Base-by-base conservation (phyloP, 768 basidiomycete species). In the Amyloporia xantha region DNA sequence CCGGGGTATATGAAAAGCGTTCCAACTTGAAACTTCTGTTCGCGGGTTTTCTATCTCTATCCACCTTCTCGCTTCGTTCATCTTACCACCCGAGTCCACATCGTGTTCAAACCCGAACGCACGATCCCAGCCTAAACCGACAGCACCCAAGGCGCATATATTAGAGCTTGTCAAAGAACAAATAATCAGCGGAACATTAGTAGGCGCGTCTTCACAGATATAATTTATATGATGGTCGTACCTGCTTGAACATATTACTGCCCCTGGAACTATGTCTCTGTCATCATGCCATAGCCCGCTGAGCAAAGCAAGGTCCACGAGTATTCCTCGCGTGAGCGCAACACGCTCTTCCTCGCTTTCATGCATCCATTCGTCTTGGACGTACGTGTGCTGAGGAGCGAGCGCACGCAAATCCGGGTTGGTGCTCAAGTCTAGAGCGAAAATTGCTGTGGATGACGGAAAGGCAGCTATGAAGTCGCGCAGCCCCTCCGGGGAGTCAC, bases 301-400 rank as follows among this genome's bases (percentile, higher is more conserved):
- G 21, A 85, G 51, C 58, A 86, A 51, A 10, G 85, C 84, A 51
- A 85, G 74, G 62, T 87, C 85, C 5, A 86, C 76, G 41, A 87
- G 60, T 71, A 81, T 77, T 1, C 84, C 85, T 41, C 69, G 71
- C 15, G 83, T 85, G 23, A 76, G 70, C n/a, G 57, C 58, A 13
- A 75, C 62, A 48, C 82, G 66, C 40, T 71, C 68, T 28, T 65
- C 65, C 6, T 63, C 49, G n/a, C 63, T 56, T 19, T 78, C 55
- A 36, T 58, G 48, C 43, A 71, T 60, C 53, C 82, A 86, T 26
- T 72, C 65, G 20, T 65, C 60, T 63, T 84, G 84, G 26, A 70
- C 65, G 56, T 86, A 86, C 41, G 74, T 76, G 19, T 58, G 59
- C 19, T 69, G 70, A 54, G 80, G 79, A 17, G 75, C 78, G 19